Base-by-base conservation (phyloP, 2,329 filamentous ascomycete genomes). In the Fusarium sp. region DNA sequence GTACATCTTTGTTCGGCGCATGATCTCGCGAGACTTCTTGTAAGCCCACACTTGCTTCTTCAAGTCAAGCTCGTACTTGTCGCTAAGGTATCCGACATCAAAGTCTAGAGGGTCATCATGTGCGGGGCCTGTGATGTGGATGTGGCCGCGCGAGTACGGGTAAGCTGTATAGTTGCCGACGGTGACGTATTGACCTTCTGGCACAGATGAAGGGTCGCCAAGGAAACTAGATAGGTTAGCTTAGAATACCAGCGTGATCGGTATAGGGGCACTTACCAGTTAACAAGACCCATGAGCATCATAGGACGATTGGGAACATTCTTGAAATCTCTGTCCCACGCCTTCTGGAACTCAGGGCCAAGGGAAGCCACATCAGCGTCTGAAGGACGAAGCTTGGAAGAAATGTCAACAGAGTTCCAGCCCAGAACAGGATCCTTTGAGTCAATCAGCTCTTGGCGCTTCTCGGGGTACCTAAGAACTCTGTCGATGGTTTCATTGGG, bases 1-100 rank as follows among this genome's bases (percentile, higher is more conserved):
- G 75, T 86, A 90, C 70, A 84, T 81, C 2, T 80, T 75, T 70
- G 87, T 86, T 7, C 87, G 84, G 4, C 88, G 83, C 46, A 83
- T 80, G 55, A 91, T 84, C 73, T 90, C 88, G 2, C 89, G 86
- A n/a, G 83, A 81, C 70, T 84, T 86, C 76, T 91, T 91, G 79
- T 91, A 91, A 1, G 81, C 83, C 88, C 88, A 90, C 6, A 89
- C 70, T 20, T 88, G 84, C 70, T 85, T 87, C 75, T 86, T 86
- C 37, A 90, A 47, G 71, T 90, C 88, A n/a, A 87, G 75, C 70
- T 90, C 88, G 20, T 86, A 72, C 14, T 78, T 69, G 52, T 89
- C 84, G 6, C 77, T 82, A 32, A 91, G 81, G 75, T 83, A 89
- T 9, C 87, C 88, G 0, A 83, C 79, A 50, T 87, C 82, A 57